Evolutionary conservation across 352 stramenopile genomes (phyloP), one percentile per base, ranked within the genome.

Genomic region (Globisporangium sylvaticum): DNA sequence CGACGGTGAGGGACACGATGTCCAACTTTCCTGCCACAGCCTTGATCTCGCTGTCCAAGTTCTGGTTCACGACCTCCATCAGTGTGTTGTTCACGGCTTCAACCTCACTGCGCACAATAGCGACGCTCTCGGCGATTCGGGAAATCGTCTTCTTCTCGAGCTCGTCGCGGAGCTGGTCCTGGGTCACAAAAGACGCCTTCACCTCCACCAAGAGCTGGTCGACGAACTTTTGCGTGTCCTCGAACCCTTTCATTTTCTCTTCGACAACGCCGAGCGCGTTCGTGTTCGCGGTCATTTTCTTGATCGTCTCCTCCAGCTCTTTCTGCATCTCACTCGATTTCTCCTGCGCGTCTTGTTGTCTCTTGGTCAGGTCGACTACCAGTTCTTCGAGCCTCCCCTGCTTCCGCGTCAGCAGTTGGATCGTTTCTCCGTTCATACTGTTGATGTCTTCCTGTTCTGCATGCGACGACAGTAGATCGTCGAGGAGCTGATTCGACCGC

Each of bases 401-500:
- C 57, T 90, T 91, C 15, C 78, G 75, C 5, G 75, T 59, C 7
- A 91, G 56, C 4, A 74, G 32, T 67, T 90, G 79, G 50, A 89
- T 75, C 48, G 80, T 82, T 64, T 95, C 87, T 3, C 82, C 83
- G 50, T 85, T 82, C 24, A 75, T 78, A 29, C 83, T 92, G 71
- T 95, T 95, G 66, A 95, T 85, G 32, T 95, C 85, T 57, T 95
- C 87, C 46, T 95, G 87, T n/a, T 91, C 82, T 0, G 83, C 71
- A 0, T 83, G 73, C 8, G 78, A 87, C 0, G 75, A 71, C 1
- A 93, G 70, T 57, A 91, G 53, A 29, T 90, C 80, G 25, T 91
- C 83, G 3, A 89, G 22, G 18, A 93, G 72, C 52, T 90, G 89
- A 66, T 89, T 92, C 27, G 81, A 80, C 4, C 81, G 72, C 3